Base-by-base conservation (phyloP, 306 rosid species). In the Macrotyloma uniflorum region DNA sequence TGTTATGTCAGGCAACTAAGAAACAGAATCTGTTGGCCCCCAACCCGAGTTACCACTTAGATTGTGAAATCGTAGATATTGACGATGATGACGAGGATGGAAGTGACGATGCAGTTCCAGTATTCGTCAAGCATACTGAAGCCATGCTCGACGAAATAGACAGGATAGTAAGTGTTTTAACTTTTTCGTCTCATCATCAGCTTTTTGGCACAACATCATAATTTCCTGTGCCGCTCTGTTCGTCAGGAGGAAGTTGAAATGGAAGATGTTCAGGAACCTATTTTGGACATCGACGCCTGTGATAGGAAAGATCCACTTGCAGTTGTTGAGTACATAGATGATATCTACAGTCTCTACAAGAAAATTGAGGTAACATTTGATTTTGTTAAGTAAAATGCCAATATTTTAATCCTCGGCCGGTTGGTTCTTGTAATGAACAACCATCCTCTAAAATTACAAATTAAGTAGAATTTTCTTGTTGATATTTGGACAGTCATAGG, bases 81-180 rank as follows among this genome's bases (percentile, higher is more conserved):
- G 68, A 45, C 13, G 67, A 45, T 8, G 83, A 79, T 16, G 66
- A 40, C 5, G 85, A 78, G 54, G 88, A 70, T 63, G 68, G 2
- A 22, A 18, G 67, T 46, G 83, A 74, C 47, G 66, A 23, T 62
- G 71, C 68, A 43, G 74, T 85, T 75, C 86, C 89, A 15, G 81
- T 13, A 22, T 85, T 82, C 67, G 89, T 85, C 66, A 82, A 70
- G 74, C 84, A 85, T 62, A 82, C 89, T 2, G 84, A 79, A 75
- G 89, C 84, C 18, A 82, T 85, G 78, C 70, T 85, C 6, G 89
- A 85, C 10, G 84, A 85, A 79, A 79, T 82, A 82, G 83, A 85
- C 65, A 65, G 81, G 72, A 62, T 78, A 32, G 88, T 85, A 40
- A 59, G 81, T 75, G 46, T 22, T 72, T 69, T 26, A 23, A 24